phyloP scores from a whole-genome alignment of 1,284 basidiomycete genomes.

The Athelia psychrophila region DNA sequence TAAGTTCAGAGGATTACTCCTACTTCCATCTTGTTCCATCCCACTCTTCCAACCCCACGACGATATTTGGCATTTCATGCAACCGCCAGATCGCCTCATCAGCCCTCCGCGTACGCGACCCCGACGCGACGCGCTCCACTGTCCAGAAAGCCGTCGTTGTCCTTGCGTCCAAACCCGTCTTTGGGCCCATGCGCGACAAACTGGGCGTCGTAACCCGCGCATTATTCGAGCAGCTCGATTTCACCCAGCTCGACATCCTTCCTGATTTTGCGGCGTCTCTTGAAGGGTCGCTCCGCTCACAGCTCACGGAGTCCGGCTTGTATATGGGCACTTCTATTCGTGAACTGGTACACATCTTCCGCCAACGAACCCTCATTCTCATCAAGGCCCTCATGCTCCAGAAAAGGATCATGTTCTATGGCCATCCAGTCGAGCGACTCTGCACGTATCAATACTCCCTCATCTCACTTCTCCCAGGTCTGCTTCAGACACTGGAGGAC shows the following conservation, averaged over 20 bases:
- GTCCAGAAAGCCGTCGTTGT: conserved; percentile 99
- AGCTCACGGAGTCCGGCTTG: conserved; percentile 77
- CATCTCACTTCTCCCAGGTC: conserved; percentile 79
- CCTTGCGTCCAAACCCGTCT: conserved; percentile 86
- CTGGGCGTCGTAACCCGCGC: conserved; percentile 95
- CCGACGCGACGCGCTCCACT: conserved; percentile 91
- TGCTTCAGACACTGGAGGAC: conserved; percentile 88
- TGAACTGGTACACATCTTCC: conserved; percentile 92
- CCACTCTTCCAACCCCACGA: conserved; percentile 64
- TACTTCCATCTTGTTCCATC: conserved; percentile 88
- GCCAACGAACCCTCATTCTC: conserved; percentile 91
- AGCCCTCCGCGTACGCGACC: conserved; percentile 76
- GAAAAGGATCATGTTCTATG: conserved; percentile 95
- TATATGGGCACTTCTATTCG: conserved; percentile 84
- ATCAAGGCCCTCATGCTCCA: conserved; percentile 95
- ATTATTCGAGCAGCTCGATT: conserved; percentile 89
- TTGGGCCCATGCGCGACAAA: conserved; percentile 88
- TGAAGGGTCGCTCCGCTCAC: conserved; percentile 62
- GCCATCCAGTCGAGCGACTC: conserved; percentile 93
- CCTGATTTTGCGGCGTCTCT: conserved; percentile 80
- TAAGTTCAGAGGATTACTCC: conserved; percentile 94
- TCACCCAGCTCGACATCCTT: conserved; percentile 79
- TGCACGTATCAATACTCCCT: conserved; percentile 98
- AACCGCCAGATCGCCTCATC: conserved; percentile 92
- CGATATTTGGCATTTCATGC: conserved; percentile 95